phyloP scores from a whole-genome alignment of 1,139 yeast genomes.

The Diutina catenulata region DNA sequence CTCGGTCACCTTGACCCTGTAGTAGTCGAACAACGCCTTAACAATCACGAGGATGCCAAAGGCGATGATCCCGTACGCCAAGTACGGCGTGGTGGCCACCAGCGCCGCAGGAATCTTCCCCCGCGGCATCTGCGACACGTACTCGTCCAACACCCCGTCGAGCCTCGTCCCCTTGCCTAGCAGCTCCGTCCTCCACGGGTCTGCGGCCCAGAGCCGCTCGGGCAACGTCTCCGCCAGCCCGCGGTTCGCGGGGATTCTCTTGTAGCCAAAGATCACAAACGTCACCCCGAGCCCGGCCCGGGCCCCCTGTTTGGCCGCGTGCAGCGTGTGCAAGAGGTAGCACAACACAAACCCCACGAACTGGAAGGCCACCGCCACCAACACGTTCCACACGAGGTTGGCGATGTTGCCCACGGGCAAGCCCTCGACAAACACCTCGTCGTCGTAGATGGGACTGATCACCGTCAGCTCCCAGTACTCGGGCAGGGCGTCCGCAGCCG shows the following conservation, averaged over 20 bases:
- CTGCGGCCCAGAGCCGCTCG: constrained; percentile 35
- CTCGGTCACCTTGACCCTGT: constrained; percentile 71
- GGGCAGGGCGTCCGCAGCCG: constrained; percentile 89
- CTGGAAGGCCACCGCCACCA: constrained; percentile 84
- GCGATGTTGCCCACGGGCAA: constrained; percentile 91
- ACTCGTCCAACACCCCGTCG: too few species aligned
- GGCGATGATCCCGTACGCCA: constrained; percentile 50
- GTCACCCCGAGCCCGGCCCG: constrained; percentile 88
- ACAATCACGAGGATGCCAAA: constrained; percentile 57
- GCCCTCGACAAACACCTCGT: constrained; percentile 90
- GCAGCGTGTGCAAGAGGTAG: constrained; percentile 86
- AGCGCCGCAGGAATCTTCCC: constrained; percentile 11
- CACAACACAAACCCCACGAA: constrained; percentile 88
- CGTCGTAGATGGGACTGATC: constrained; percentile 70
- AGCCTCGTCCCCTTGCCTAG: not conserved
- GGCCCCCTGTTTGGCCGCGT: constrained; percentile 95
- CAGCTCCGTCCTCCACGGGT: constrained; percentile 36
- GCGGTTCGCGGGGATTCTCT: constrained; percentile 51
- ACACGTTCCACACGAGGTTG: constrained; percentile 79
- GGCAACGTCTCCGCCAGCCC: constrained; percentile 29
- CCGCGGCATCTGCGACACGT: constrained; percentile 23
- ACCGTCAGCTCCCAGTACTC: constrained; percentile 95
- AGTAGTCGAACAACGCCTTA: constrained; percentile 61
- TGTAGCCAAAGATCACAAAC: constrained; percentile 64
- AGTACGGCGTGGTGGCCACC: constrained; percentile 18